Percentiles rank a stretch among this genome's conserved stretches.
These are phyloP conservation scores for Fusarium tupiense DNA, from an alignment of 2,329 filamentous ascomycete species.

Conservation along the genomic window DNA sequence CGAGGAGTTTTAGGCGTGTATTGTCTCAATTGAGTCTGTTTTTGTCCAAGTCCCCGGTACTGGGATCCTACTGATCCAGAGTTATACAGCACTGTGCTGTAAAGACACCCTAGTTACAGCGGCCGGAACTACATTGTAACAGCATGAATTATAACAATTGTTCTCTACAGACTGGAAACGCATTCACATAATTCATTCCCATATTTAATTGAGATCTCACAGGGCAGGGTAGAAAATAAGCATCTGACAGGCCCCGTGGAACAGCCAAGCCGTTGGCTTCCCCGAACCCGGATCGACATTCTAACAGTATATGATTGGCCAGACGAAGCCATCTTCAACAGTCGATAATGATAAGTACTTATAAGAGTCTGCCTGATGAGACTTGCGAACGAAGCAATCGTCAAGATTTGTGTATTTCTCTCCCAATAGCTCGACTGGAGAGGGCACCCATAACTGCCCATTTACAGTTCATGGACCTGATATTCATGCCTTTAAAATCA, in stretches of 20 bases:
- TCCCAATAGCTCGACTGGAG: no score
- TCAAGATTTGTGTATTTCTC: neutral
- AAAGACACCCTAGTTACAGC: neutral
- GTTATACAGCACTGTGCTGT: neutral
- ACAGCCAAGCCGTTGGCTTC: neutral
- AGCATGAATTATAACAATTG: no score
- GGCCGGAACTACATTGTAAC: no score
- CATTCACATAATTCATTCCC: neutral
- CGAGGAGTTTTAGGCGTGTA: neutral
- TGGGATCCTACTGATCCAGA: neutral
- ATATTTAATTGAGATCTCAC: neutral
- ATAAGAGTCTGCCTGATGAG: neutral
- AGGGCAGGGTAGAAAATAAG: neutral
- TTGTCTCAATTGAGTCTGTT: neutral
- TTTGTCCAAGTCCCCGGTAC: neutral
- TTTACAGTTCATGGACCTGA: neutral
- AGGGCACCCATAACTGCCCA: neutral
- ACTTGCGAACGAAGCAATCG: neutral
- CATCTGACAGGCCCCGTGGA: neutral
- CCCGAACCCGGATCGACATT: neutral
- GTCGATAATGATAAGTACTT: neutral
- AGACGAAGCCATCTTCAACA: neutral
- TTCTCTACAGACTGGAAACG: neutral
- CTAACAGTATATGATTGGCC: neutral
- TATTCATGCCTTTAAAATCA: neutral